Evolutionary conservation across 352 stramenopile genomes (phyloP).

Genomic region (Peronospora farinosa): DNA sequence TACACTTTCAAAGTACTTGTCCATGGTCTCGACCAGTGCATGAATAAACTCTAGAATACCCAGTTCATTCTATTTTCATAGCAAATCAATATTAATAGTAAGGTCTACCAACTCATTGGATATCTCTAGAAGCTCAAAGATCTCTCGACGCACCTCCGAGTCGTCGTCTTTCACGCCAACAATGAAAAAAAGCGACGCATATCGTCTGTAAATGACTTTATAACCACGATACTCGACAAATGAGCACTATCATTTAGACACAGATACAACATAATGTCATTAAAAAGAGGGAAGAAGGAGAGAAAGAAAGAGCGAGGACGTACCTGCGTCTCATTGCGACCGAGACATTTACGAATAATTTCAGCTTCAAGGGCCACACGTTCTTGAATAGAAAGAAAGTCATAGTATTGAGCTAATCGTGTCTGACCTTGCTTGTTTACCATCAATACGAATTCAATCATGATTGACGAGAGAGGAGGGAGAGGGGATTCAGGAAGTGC

Average conservation of each 20-base stretch:
- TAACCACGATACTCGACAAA: slow-evolving; percentile 99
- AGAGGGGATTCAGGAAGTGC: too few species aligned
- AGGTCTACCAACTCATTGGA: too few species aligned
- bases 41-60: slow-evolving; percentile 99
- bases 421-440: slow-evolving; percentile 99
- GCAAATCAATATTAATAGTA: not conserved
- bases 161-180: slow-evolving; percentile 96
- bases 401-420: slow-evolving; percentile 98
- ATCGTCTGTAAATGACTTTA: slow-evolving; percentile 98
- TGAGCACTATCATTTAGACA: slow-evolving; percentile 82
- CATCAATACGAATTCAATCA: slow-evolving; percentile 95
- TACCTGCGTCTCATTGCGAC: slow-evolving; percentile 94
- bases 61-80: slow-evolving; percentile 94
- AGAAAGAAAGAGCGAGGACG: not conserved
- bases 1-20: slow-evolving; percentile 98
- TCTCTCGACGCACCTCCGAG: slow-evolving; percentile 59
- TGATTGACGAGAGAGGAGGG: slow-evolving; percentile 19
- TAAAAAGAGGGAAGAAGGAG: not conserved
- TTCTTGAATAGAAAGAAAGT: slow-evolving; percentile 98
- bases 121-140: too few species aligned
- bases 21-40: slow-evolving; percentile 98
- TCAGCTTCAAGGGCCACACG: slow-evolving; percentile 96
- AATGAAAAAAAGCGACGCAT: slow-evolving; percentile 99
- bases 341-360: slow-evolving; percentile 99
- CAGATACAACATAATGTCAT: not conserved